These are phyloP conservation scores for Corniculantispora saksenae DNA, from an alignment of 2,329 filamentous ascomycete genomes.

Conservation along the genomic window DNA sequence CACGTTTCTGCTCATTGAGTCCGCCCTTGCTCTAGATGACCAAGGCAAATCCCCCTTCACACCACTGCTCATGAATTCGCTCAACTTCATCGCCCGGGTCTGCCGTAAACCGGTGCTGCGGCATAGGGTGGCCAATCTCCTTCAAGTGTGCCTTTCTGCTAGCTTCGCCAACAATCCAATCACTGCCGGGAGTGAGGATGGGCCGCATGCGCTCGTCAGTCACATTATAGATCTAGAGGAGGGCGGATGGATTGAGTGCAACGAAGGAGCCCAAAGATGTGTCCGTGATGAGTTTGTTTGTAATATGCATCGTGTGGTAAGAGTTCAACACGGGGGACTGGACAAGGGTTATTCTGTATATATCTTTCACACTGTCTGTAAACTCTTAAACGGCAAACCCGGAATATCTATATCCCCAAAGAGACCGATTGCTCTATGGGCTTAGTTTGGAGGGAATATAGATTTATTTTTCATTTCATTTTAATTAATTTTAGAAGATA, in stretches of 20 bases:
- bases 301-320: neutral
- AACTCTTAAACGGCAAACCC: neutral
- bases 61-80: neutral
- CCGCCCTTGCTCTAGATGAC: neutral
- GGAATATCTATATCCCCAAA: too few species aligned
- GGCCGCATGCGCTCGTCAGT: neutral
- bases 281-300: neutral
- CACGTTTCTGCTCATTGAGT: neutral
- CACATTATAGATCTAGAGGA: neutral
- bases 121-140: neutral
- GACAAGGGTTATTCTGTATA: neutral
- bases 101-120: neutral
- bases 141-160: neutral
- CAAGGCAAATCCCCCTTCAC: neutral
- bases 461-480: too few species aligned
- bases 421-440: too few species aligned
- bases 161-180: neutral
- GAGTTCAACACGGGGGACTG: neutral
- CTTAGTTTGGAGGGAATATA: too few species aligned
- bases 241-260: neutral
- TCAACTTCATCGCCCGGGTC: neutral
- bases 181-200: neutral
- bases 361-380: neutral
- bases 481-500: too few species aligned
- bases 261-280: neutral